Evolutionary conservation across 179 eudicot genomes (phyloP), one percentile per base, ranked within the genome.

Genomic region (Spergularia azorica): DNA sequence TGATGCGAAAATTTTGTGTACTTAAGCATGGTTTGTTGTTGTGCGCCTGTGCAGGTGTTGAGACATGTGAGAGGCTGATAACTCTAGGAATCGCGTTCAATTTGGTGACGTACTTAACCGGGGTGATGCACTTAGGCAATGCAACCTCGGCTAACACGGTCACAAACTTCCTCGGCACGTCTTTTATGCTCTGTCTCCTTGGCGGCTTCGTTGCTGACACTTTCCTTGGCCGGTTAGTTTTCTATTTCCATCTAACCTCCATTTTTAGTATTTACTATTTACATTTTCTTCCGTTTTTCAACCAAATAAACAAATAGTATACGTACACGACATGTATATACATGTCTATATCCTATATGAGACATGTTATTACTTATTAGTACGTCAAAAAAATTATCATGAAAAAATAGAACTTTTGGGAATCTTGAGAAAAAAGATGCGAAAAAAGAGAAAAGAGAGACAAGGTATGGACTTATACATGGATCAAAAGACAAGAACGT

Each of bases 111-210:
- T 94, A 94, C 82, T 73, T 92, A 75, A 94, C 95, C 0, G 91
- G 86, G 0, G 91, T 95, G 2, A 94, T 94, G 97, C 98, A 94
- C 80, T 73, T 92, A 74, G 95, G 98, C 8, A 92, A 82, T 82
- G 97, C 97, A 14, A 65, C 71, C 26, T 80, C 98, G 0, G 98
- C 98, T 39, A 95, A 92, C 79, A 83, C 87, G 0, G 97, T 93
- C 65, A 95, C 98, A 41, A 95, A 95, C 74, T 95, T 95, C 86
- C 79, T 95, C 2, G 98, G 98, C 32, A 95, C 97, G 11, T 95
- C 97, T 38, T 95, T 89, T 85, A 88, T 95, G 93, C 89, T 95
- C 38, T 87, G 89, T 74, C 85, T 93, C 69, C 88, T 93, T 16
- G 97, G 97, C 8, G 97, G 97, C 57, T 93, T 90, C 66, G 20